Evolutionary conservation across 331 rosid species (phyloP).

Genomic region (Malus hybrid): DNA sequence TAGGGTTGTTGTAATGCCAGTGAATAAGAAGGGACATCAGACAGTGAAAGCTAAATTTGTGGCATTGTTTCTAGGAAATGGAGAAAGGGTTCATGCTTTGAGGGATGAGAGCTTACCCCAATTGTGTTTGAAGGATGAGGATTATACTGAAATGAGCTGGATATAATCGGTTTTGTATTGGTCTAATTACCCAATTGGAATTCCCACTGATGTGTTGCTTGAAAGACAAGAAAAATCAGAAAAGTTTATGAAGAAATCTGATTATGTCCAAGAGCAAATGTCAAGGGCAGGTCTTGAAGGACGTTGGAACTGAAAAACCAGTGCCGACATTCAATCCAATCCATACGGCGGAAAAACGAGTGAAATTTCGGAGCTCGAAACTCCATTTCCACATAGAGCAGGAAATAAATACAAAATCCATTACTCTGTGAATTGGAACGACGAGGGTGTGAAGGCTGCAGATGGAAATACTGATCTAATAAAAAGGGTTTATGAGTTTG

Average conservation of each 20-base stretch:
- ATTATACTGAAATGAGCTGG: constrained; percentile 43
- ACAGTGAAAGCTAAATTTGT: constrained; percentile 39
- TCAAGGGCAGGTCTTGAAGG: constrained; percentile 32
- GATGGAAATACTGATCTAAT: constrained; percentile 24
- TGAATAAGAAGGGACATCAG: constrained; percentile 12
- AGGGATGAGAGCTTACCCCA: constrained; percentile 31
- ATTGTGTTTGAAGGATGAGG: constrained; percentile 27
- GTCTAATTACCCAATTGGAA: constrained; percentile 43
- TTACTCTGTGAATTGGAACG: constrained; percentile 51
- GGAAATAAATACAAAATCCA: constrained; percentile 57
- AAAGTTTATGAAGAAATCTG: constrained; percentile 50
- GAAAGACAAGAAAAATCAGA: constrained; percentile 28
- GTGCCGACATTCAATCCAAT: constrained; percentile 30
- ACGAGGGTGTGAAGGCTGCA: constrained; percentile 23
- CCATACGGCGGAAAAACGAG: constrained; percentile 65
- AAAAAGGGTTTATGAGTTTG: constrained; percentile 37
- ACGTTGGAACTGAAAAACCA: constrained; percentile 41
- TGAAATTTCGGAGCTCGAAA: constrained; percentile 42
- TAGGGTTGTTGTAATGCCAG: constrained; percentile 42
- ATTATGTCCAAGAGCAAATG: constrained; percentile 44
- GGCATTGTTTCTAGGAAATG: constrained; percentile 42
- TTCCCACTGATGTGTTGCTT: constrained; percentile 32
- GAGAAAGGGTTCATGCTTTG: constrained; percentile 13
- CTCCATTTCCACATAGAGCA: constrained; percentile 60
- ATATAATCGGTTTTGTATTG: constrained; percentile 35